Evolutionary conservation across 2,329 filamentous ascomycete genomes (phyloP).

Genomic region (Fusarium sp.): DNA sequence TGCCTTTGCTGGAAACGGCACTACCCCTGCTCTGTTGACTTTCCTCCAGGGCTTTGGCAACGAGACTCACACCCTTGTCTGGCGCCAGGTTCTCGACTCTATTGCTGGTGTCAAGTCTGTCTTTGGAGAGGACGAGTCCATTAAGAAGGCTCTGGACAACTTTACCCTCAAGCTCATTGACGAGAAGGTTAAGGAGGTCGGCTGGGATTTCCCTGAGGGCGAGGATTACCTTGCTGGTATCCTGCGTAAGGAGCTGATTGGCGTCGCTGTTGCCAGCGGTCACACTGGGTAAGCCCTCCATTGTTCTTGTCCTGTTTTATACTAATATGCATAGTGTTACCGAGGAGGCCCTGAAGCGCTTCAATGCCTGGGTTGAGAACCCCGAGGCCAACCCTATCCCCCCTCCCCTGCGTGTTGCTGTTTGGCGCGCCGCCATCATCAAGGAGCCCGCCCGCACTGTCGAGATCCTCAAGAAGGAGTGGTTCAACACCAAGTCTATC

Average conservation of each 20-base stretch:
- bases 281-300: constrained; percentile 76
- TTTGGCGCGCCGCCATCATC: constrained; percentile 85
- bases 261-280: constrained; percentile 81
- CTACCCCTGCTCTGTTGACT: constrained; percentile 84
- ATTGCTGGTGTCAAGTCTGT: constrained; percentile 85
- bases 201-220: constrained; percentile 84
- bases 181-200: constrained; percentile 82
- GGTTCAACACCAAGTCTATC: constrained; percentile 84
- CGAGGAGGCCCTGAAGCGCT: constrained; percentile 82
- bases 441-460: constrained; percentile 78
- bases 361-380: constrained; percentile 83
- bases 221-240: constrained; percentile 89
- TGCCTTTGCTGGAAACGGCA: constrained; percentile 88
- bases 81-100: constrained; percentile 86
- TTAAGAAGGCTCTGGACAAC: constrained; percentile 81
- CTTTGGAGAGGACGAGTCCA: constrained; percentile 82
- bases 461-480: constrained; percentile 87
- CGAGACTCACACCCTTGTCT: constrained; percentile 90
- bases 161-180: constrained; percentile 85
- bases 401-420: constrained; percentile 83
- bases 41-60: constrained; percentile 87
- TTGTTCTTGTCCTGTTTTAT: constrained; percentile 1
- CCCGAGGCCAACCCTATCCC: constrained; percentile 79
- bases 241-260: constrained; percentile 85
- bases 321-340: constrained; percentile 68